Evolutionary conservation across 2,329 filamentous ascomycete genomes (phyloP).

Genomic region (Epichloe uncinata): DNA sequence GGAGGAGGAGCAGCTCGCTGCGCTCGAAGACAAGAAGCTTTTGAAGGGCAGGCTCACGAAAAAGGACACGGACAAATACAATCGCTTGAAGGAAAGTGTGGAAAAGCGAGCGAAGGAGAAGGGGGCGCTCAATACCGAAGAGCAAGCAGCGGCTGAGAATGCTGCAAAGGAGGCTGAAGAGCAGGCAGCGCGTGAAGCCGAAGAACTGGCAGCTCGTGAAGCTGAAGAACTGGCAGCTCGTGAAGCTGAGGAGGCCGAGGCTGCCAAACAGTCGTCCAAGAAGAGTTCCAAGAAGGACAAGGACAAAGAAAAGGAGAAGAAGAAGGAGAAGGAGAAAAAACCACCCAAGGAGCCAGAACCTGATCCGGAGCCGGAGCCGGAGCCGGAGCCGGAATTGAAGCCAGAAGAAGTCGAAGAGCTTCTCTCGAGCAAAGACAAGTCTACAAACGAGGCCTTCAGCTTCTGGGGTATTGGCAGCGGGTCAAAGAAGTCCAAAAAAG

Average conservation of each 20-base stretch:
- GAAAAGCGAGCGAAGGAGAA: slow-evolving; percentile 20
- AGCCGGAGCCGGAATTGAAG: slow-evolving; percentile 21
- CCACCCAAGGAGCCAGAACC: slow-evolving; percentile 9
- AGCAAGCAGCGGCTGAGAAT: slow-evolving; percentile 22
- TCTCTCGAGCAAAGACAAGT: slow-evolving; percentile 19
- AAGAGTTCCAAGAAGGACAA: slow-evolving; percentile 21
- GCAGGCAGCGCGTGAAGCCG: too few species aligned
- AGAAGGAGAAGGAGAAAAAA: slow-evolving; percentile 10
- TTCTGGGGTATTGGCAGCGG: slow-evolving; percentile 38
- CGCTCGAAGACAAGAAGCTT: slow-evolving; percentile 33
- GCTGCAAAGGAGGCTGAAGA: slow-evolving; percentile 22
- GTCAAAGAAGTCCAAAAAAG: slow-evolving; percentile 31
- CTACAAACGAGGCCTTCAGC: slow-evolving; percentile 33
- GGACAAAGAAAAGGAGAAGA: slow-evolving; percentile 13
- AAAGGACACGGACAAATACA: slow-evolving; percentile 32
- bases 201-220: slow-evolving; percentile 11
- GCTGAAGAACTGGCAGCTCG: slow-evolving; percentile 11
- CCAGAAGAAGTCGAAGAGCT: slow-evolving; percentile 31
- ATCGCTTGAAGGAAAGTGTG: slow-evolving; percentile 22
- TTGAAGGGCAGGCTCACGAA: slow-evolving; percentile 33
- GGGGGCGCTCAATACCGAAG: slow-evolving; percentile 15
- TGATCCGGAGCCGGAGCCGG: slow-evolving; percentile 2
- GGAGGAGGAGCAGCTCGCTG: slow-evolving; percentile 26
- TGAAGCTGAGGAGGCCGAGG: slow-evolving; percentile 21
- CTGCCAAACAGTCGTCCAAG: slow-evolving; percentile 26